Evolutionary conservation across 78 protist genomes (phyloP).

Genomic region (Dictyostelium capitatum): DNA sequence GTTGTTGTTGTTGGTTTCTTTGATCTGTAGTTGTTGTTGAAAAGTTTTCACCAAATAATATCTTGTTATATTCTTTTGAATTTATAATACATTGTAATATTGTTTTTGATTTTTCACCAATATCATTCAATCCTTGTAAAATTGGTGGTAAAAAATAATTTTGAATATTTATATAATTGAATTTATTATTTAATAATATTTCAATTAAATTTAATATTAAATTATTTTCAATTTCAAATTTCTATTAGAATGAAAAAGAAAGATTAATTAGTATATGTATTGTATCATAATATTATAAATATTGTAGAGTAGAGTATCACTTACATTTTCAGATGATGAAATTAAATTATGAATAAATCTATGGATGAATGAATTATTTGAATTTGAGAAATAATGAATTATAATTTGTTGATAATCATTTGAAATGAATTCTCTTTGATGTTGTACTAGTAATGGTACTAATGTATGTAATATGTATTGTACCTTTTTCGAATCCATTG

Average conservation of each 20-base stretch:
- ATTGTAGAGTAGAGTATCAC: too few relatives aligned
- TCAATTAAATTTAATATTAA: not conserved
- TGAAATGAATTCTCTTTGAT: conserved; percentile 30
- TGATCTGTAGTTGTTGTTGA: not conserved
- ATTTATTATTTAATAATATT: conserved; percentile 9
- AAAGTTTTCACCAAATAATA: conserved; percentile 16
- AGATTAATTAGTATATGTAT: too few relatives aligned
- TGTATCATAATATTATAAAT: too few relatives aligned
- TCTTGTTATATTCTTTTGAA: conserved; percentile 2
- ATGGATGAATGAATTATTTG: conserved; percentile 22
- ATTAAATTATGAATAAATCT: conserved; percentile 35
- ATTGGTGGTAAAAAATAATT: conserved; percentile 17
- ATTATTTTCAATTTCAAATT: not conserved
- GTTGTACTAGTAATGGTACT: conserved; percentile 11
- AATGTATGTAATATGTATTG: conserved; percentile 16
- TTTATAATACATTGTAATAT: conserved; percentile 15
- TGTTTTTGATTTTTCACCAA: not conserved
- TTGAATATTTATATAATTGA: not conserved
- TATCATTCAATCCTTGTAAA: conserved; percentile 22
- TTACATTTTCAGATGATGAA: conserved; percentile 15
- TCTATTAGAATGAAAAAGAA: too few relatives aligned
- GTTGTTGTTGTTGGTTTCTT: not conserved
- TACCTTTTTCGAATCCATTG: conserved; percentile 10
- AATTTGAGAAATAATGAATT: conserved; percentile 10
- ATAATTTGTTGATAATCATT: conserved; percentile 2